Evolutionary conservation across 1,284 basidiomycete genomes (phyloP).

Genomic region (Wallemia hederae): DNA sequence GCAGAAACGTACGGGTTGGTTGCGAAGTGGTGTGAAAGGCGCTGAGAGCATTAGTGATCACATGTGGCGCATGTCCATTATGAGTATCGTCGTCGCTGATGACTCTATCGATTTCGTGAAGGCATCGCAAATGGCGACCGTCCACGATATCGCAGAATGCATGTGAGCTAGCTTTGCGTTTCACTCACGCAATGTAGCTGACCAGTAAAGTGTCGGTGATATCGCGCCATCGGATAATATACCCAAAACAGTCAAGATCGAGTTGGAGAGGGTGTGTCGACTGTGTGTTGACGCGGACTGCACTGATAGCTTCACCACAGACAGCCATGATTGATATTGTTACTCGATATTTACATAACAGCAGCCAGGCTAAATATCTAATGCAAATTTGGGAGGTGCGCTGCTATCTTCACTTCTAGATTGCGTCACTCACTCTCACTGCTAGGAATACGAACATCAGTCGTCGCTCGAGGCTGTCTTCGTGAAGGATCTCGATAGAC

Average conservation of each 20-base stretch:
- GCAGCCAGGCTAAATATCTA: slow-evolving; percentile 46
- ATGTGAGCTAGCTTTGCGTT: slow-evolving; percentile 19
- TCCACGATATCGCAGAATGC: slow-evolving; percentile 89
- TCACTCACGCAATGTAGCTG: neutral
- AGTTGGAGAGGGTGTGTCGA: slow-evolving; percentile 32
- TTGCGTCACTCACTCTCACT: slow-evolving; percentile 3
- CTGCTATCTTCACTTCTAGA: slow-evolving; percentile 2
- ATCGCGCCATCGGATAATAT: slow-evolving; percentile 74
- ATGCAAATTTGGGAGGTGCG: slow-evolving; percentile 45
- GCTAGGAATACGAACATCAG: slow-evolving; percentile 20
- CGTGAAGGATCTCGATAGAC: slow-evolving; percentile 42
- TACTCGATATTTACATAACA: slow-evolving; percentile 59
- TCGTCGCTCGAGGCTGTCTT: slow-evolving; percentile 10
- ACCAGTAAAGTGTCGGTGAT: slow-evolving; percentile 38
- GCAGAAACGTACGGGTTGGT: slow-evolving; percentile 83
- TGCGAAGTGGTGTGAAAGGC: slow-evolving; percentile 36
- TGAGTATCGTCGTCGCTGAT: slow-evolving; percentile 48
- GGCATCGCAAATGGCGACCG: slow-evolving; percentile 35
- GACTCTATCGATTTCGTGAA: slow-evolving; percentile 47
- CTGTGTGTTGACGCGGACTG: neutral
- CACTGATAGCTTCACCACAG: too few species aligned
- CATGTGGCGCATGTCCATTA: slow-evolving; percentile 87
- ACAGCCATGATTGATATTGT: slow-evolving; percentile 76
- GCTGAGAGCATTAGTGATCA: slow-evolving; percentile 60
- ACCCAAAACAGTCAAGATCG: slow-evolving; percentile 44